Evolutionary conservation across 306 rosid genomes (phyloP).

Genomic region (Quercus berberidifolia): DNA sequence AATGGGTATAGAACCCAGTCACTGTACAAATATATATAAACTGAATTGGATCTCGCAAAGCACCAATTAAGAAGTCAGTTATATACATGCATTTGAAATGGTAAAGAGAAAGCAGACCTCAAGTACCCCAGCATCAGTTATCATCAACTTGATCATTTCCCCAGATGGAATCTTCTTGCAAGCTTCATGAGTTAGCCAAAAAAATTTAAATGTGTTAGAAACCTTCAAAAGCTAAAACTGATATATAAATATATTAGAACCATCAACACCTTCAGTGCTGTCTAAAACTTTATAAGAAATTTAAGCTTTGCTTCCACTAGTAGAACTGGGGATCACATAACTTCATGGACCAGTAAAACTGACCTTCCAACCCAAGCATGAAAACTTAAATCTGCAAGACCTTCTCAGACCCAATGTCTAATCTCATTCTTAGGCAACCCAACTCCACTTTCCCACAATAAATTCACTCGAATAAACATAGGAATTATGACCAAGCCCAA

Average conservation of each 20-base stretch:
- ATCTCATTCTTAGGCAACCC: neutral
- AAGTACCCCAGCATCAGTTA: slow-evolving; percentile 4
- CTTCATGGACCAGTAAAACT: neutral
- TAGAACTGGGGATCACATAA: neutral
- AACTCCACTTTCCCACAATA: neutral
- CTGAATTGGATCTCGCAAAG: no score
- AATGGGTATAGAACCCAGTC: no score
- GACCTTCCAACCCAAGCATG: neutral
- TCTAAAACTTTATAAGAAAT: slow-evolving; percentile 12
- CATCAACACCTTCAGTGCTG: slow-evolving; percentile 14
- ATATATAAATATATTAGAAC: slow-evolving; percentile 3
- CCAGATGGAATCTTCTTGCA: slow-evolving; percentile 83
- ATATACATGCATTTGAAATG: no score
- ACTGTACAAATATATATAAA: no score
- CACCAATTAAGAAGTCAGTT: no score
- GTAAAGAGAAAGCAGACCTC: no score
- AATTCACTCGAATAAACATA: neutral
- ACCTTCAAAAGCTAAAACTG: slow-evolving; percentile 43
- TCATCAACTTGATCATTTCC: slow-evolving; percentile 91
- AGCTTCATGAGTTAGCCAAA: slow-evolving; percentile 93
- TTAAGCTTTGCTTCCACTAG: neutral
- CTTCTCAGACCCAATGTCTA: neutral
- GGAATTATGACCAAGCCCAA: neutral
- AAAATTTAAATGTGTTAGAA: slow-evolving; percentile 85
- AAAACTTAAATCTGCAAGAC: neutral